phyloP scores from a whole-genome alignment of 768 basidiomycete genomes.

The Boletus rufocinnamomeus region DNA sequence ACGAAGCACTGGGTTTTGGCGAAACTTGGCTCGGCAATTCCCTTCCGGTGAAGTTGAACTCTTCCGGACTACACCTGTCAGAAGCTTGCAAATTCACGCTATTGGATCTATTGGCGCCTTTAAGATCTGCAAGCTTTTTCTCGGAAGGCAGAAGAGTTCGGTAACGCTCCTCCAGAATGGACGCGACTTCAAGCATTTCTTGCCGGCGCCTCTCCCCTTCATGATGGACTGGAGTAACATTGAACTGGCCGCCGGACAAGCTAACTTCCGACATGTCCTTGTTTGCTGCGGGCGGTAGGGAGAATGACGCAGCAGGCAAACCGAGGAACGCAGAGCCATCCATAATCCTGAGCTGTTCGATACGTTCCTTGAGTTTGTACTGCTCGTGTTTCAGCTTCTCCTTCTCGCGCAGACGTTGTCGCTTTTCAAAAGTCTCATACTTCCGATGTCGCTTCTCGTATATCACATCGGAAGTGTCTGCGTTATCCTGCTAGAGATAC shows the following conservation, averaged over 20 bases:
- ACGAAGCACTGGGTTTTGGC: conserved; percentile 21
- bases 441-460: conserved; percentile 85
- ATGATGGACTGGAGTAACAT: conserved; percentile 40
- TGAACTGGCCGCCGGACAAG: conserved; percentile 38
- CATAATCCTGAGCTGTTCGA: conserved; percentile 79
- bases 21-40: conserved; percentile 16
- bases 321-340: conserved; percentile 68
- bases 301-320: conserved; percentile 60
- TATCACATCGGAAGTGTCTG: conserved; percentile 76
- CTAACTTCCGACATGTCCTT: conserved; percentile 31
- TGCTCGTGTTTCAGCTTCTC: conserved; percentile 92
- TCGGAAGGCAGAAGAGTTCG: conserved; percentile 73
- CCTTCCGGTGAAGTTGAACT: conserved; percentile 7
- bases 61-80: conserved; percentile 22
- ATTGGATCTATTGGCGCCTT: conserved; percentile 22
- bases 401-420: conserved; percentile 82
- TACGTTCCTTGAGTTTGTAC: conserved; percentile 87
- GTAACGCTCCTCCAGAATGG: conserved; percentile 69
- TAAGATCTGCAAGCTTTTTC: conserved; percentile 42
- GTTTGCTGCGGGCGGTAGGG: conserved; percentile 32
- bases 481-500: conserved; percentile 42
- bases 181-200: conserved; percentile 74
- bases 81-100: conserved; percentile 16
- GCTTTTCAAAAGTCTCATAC: conserved; percentile 85
- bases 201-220: conserved; percentile 77